Conservation (phyloP, 306 rosid species). For the Styphnolobium japonicum region DNA sequence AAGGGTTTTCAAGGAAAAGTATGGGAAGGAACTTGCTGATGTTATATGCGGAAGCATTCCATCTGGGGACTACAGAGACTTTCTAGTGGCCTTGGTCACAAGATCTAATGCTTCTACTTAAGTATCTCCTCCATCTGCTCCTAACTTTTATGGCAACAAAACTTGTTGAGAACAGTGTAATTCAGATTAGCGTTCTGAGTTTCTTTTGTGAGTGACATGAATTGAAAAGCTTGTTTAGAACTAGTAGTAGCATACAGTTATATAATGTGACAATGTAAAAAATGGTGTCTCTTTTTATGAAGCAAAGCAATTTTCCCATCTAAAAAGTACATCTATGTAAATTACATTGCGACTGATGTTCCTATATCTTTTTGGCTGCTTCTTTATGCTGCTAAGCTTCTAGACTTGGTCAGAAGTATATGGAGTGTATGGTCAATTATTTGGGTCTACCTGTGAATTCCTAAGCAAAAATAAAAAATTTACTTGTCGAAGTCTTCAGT, state of each 20-base stretch:
- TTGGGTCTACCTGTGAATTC: neutral
- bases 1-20: constrained; percentile 44
- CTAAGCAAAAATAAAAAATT: neutral
- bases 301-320: neutral
- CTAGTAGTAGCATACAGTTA: neutral
- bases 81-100: constrained; percentile 56
- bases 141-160: neutral
- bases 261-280: constrained; percentile 8
- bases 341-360: neutral
- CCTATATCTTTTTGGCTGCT: neutral
- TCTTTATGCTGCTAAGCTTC: neutral
- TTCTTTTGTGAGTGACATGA: neutral
- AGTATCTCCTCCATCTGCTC: neutral
- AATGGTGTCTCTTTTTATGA: neutral
- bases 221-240: neutral
- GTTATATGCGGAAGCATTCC: constrained; percentile 43
- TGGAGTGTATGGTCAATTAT: neutral
- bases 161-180: constrained; percentile 7
- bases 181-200: neutral
- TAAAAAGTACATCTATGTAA: neutral
- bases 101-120: constrained; percentile 21
- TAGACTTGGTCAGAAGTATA: neutral
- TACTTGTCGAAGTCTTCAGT: neutral
- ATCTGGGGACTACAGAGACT: constrained; percentile 47
- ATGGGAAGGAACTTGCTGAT: constrained; percentile 49